phyloP scores from a whole-genome alignment of 2,329 filamentous ascomycete species.

The Scytalidium sp. region DNA sequence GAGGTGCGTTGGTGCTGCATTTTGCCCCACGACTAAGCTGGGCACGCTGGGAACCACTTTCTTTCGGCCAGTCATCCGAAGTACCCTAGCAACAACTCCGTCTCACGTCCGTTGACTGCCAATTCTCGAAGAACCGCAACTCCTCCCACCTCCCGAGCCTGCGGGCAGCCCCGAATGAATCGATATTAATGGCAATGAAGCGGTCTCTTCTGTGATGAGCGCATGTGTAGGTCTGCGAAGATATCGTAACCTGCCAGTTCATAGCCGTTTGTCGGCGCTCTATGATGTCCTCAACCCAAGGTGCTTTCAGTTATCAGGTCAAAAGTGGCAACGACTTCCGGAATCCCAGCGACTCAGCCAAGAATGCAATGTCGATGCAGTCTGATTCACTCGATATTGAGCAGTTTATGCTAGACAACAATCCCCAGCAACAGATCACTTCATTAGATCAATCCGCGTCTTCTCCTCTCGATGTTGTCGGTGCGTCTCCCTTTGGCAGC shows the following conservation, averaged over 20 bases:
- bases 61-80: background rate
- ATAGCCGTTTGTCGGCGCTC: background rate
- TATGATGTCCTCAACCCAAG: constrained; percentile 19
- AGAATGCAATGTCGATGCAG: constrained; percentile 13
- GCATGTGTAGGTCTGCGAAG: background rate
- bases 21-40: background rate
- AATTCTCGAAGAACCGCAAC: background rate
- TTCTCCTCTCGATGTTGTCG: constrained; percentile 21
- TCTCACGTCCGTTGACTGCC: background rate
- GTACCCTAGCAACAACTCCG: background rate
- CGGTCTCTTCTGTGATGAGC: background rate
- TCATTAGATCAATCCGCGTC: constrained; percentile 16
- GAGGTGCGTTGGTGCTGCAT: background rate
- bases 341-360: constrained; percentile 7
- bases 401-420: constrained; percentile 24
- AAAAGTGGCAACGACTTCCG: constrained; percentile 15
- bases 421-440: constrained; percentile 11
- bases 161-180: background rate
- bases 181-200: background rate
- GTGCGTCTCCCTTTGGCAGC: constrained; percentile 40
- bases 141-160: background rate
- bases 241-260: background rate
- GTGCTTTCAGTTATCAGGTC: constrained; percentile 13
- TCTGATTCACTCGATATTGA: constrained; percentile 22
- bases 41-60: background rate